Conservation (phyloP, 345 rosid genomes). For the Mangifera indica region DNA sequence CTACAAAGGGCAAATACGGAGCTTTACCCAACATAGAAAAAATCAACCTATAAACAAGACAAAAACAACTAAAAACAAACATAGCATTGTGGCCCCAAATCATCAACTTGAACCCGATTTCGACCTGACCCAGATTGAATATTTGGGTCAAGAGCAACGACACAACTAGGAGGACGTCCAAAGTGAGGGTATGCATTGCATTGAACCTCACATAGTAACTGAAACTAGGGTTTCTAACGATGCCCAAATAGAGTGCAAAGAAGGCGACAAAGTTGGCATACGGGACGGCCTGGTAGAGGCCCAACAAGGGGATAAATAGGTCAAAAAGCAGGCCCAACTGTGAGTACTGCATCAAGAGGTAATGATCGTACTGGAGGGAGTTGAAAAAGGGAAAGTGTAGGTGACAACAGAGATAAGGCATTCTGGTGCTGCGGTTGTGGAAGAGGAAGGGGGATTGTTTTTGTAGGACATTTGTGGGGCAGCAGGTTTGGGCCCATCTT, state of each 20-base stretch:
- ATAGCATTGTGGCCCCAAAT: constrained; percentile 73
- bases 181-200: constrained; percentile 87
- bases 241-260: constrained; percentile 78
- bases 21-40: constrained; percentile 66
- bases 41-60: constrained; percentile 61
- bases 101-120: constrained; percentile 55
- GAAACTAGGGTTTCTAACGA: constrained; percentile 74
- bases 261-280: constrained; percentile 86
- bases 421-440: constrained; percentile 73
- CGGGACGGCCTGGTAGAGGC: constrained; percentile 74
- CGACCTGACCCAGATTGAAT: constrained; percentile 65
- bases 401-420: constrained; percentile 70
- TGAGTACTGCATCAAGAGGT: constrained; percentile 70
- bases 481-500: constrained; percentile 16
- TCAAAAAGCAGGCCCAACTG: constrained; percentile 49
- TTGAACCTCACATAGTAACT: constrained; percentile 72
- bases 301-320: constrained; percentile 67
- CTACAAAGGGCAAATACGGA: constrained; percentile 79
- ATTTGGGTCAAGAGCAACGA: constrained; percentile 63
- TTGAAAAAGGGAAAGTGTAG: constrained; percentile 83
- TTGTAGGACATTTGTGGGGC: constrained; percentile 46
- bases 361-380: constrained; percentile 80
- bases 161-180: constrained; percentile 80
- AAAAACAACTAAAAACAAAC: constrained; percentile 67
- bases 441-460: neutral